A percentile compares a stretch with the other conserved stretches of the same genome.
Evolutionary conservation across 768 basidiomycete genomes (phyloP).

Genomic region (Tylopilus sp.): DNA sequence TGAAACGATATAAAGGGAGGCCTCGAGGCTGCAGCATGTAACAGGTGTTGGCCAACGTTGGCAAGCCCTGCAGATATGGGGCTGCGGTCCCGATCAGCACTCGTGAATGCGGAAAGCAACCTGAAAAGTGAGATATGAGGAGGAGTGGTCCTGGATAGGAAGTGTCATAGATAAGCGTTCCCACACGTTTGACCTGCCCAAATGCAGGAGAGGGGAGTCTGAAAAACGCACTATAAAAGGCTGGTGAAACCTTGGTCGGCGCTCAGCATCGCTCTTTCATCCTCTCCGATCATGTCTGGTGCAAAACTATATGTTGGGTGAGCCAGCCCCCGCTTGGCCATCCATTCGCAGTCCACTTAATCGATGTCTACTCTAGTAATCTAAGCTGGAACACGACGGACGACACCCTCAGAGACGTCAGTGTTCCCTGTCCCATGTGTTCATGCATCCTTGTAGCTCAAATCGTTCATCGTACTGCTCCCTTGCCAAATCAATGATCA

Average conservation of each 20-base stretch:
- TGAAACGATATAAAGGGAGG: background rate
- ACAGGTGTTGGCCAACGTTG: background rate
- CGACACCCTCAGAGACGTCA: slow-evolving; percentile 22
- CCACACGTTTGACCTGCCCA: slow-evolving; percentile 18
- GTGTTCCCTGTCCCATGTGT: slow-evolving; percentile 9
- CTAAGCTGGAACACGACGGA: slow-evolving; percentile 34
- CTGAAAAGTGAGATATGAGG: too few species aligned
- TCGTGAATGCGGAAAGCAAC: background rate
- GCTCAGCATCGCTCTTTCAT: slow-evolving; percentile 13
- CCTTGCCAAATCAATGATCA: background rate
- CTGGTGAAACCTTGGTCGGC: slow-evolving; percentile 16
- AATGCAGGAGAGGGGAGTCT: slow-evolving; percentile 33
- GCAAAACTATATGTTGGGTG: slow-evolving; percentile 34
- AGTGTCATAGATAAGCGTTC: slow-evolving; percentile 14
- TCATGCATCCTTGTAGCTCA: slow-evolving; percentile 1
- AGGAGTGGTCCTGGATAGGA: slow-evolving; percentile 1
- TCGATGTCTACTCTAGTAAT: slow-evolving; percentile 18
- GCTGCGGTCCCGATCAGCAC: background rate
- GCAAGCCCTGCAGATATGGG: background rate
- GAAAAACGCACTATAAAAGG: slow-evolving; percentile 32
- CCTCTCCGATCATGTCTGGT: slow-evolving; percentile 25
- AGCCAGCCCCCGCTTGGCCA: slow-evolving; percentile 2
- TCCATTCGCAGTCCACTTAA: background rate
- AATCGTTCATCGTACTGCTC: slow-evolving; percentile 1
- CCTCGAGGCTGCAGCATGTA: slow-evolving; percentile 15